Evolutionary conservation across 352 stramenopile species (phyloP), one percentile per base, ranked within the genome.

Genomic region (Phytophthora ramorum): DNA sequence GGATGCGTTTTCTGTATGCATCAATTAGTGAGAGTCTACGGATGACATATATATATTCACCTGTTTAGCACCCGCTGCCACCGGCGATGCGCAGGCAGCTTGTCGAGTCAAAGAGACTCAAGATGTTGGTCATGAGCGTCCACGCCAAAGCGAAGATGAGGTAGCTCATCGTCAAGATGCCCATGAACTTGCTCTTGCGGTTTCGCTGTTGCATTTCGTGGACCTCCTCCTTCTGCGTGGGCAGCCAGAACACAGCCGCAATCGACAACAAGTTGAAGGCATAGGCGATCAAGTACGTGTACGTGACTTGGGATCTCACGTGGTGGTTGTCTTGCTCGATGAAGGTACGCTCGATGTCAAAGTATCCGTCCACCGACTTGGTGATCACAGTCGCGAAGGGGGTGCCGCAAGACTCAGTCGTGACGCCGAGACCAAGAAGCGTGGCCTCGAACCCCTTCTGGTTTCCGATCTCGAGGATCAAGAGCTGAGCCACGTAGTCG

Each of bases 71-170:
- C 4, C 75, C 70, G 16, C 26, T 81, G 20, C 76, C 73, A 17
- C 76, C 76, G 14, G 73, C 72, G 38, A 81, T 84, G 16, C 69
- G 63, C 7, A 84, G 51, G 24, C 76, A 84, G 34, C 63, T 71
- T 12, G 80, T 87, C 6, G 66, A 73, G 13, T 75, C 61, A 24
- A 62, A 83, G 14, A 87, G 45, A 34, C 69, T 79, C 10, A 89
- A 45, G 32, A 87, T 53, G 56, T 87, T 87, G 35, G 71, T 84
- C 70, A 78, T 84, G 41, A 87, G 28, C 17, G 75, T 79, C 75
- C 75, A 87, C 14, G 41, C 26, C 26, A 87, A 55, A 16, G 51
- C 44, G 70, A 86, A 81, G 13, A 30, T 47, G 4, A 82, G 46
- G 28, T 77, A 71, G 12, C 38, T 13, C 26, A 76, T 38, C 7